Evolutionary conservation across 805 yeast genomes (phyloP), one percentile per base, ranked within the genome.

Genomic region (Candida tallmaniae): DNA sequence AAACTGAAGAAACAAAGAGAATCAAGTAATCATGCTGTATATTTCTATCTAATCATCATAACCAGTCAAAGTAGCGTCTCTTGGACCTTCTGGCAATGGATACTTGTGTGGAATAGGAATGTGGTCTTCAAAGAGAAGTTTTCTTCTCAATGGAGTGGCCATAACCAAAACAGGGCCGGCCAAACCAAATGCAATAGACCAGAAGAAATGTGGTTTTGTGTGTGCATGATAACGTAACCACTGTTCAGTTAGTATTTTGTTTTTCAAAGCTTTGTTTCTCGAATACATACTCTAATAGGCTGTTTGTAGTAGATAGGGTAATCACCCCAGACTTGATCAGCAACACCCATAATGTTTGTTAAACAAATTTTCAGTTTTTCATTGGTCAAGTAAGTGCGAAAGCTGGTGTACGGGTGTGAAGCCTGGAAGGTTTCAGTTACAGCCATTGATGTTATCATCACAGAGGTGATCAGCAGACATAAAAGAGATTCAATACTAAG

Each of bases 211-310:
- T 27, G 94, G 94, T 54, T 78, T 76, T 46, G 74, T 75, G 62
- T 83, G 82, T 16, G 89, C 83, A 47, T 78, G 80, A 62, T 76
- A 83, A 56, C 89, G 80, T 45, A 71, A 58, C 84, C 84, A 79
- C 83, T 77, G 43, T n/a, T 33, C 38, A 9, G 54, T 49, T 56
- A 51, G 56, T 51, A 47, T 16, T 6, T 11, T n/a, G 27, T 24
- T 24, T 10, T 7, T 20, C 9, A n/a, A 21, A n/a, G n/a, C n/a
- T n/a, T n/a, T n/a, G n/a, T n/a, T n/a, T 22, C 11, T 22, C 23
- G 13, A 12, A 12, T 35, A 73, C 83, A 42, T 70, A 77, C 83
- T 54, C 79, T 77, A 22, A 76, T 50, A 37, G 85, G 85, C 49
- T 76, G 74, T 49, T 73, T 74, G 60, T 56, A 78, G 53, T 77